Conservation (phyloP, 441 rosid species). For the Manihot esculenta region DNA sequence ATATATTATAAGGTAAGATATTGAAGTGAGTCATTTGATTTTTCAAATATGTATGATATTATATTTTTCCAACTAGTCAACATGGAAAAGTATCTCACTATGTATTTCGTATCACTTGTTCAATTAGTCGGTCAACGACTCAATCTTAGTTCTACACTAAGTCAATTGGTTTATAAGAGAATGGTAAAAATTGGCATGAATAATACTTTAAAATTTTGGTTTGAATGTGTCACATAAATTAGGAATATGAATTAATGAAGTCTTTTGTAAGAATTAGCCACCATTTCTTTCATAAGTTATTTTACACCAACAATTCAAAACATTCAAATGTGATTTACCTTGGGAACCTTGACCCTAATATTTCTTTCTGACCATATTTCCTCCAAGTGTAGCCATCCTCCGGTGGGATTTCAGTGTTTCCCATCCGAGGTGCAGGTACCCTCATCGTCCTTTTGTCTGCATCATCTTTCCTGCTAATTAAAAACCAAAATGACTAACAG, state of each 20-base stretch:
- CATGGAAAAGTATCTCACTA: neutral
- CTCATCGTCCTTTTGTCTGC: constrained; percentile 31
- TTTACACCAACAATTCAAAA: too few species aligned
- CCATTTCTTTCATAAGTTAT: too few species aligned
- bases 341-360: constrained; percentile 62
- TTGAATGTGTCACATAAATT: constrained; percentile 18
- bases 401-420: constrained; percentile 72
- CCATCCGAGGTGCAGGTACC: constrained; percentile 57
- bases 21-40: neutral
- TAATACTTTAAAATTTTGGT: neutral
- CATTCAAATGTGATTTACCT: constrained; percentile 41
- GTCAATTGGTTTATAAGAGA: constrained; percentile 23
- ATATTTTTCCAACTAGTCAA: neutral
- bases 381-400: constrained; percentile 88
- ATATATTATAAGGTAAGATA: too few species aligned
- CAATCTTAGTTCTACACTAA: neutral
- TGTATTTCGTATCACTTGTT: too few species aligned
- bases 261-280: too few species aligned
- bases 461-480: constrained; percentile 39
- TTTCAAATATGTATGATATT: neutral
- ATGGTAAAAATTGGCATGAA: constrained; percentile 1
- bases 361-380: constrained; percentile 92
- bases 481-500: neutral
- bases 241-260: too few species aligned
- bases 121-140: constrained; percentile 15